A percentile compares a stretch with the other conserved stretches of the same genome.
Conservation (phyloP, 352 stramenopile genomes). For the Phytophthora nicotianae region DNA sequence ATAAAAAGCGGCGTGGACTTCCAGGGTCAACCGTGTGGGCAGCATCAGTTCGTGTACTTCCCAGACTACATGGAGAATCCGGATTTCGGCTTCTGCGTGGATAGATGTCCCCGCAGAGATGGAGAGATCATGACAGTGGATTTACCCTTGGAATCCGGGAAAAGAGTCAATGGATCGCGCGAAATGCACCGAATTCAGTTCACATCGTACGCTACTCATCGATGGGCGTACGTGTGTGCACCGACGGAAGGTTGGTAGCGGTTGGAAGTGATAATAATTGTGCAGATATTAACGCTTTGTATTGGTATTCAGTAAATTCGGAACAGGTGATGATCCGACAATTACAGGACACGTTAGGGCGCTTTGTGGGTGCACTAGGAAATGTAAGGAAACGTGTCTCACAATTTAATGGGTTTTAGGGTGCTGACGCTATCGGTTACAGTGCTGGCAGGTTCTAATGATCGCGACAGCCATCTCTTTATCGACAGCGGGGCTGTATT, state of each 20-base stretch:
- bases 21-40: slow-evolving; percentile 58
- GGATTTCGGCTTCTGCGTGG: slow-evolving; percentile 84
- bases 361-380: slow-evolving; percentile 78
- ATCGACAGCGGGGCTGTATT: slow-evolving; percentile 61
- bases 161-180: slow-evolving; percentile 40
- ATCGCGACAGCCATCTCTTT: slow-evolving; percentile 67
- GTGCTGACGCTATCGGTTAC: slow-evolving; percentile 1
- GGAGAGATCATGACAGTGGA: slow-evolving; percentile 54
- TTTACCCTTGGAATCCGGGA: slow-evolving; percentile 49
- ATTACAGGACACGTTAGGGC: slow-evolving; percentile 72
- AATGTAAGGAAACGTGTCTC: slow-evolving; percentile 43
- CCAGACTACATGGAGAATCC: slow-evolving; percentile 67
- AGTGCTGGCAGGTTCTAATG: slow-evolving; percentile 76
- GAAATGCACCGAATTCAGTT: slow-evolving; percentile 54
- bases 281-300: not conserved
- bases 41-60: slow-evolving; percentile 72
- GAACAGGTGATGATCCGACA: slow-evolving; percentile 67
- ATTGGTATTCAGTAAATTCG: slow-evolving; percentile 41
- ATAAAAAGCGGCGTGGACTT: slow-evolving; percentile 85
- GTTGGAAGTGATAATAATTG: not conserved
- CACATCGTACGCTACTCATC: slow-evolving; percentile 68
- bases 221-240: slow-evolving; percentile 72
- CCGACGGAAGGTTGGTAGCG: slow-evolving; percentile 51
- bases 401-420: not conserved
- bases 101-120: slow-evolving; percentile 45